Evolutionary conservation across 257 asterid species (phyloP).

Genomic region (Solanum medicagineum): DNA sequence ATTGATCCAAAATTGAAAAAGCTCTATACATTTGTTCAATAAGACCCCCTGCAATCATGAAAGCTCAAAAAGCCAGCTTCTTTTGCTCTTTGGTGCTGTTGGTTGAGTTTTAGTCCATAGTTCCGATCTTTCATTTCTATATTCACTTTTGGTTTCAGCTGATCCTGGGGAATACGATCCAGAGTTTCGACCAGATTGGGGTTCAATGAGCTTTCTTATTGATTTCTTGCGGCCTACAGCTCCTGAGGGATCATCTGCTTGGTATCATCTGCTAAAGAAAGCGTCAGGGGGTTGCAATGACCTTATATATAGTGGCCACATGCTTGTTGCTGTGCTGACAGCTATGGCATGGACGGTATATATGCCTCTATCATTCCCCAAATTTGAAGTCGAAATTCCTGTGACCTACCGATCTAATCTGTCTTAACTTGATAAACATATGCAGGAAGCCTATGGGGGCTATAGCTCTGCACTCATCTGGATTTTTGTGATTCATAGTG

Average conservation of each 20-base stretch:
- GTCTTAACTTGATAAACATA: not conserved
- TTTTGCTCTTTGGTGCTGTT: not conserved
- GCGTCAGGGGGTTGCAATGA: conserved; percentile 98
- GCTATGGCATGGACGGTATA: conserved; percentile 99
- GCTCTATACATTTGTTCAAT: not conserved
- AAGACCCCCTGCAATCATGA: not conserved
- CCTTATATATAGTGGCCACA: conserved; percentile 89
- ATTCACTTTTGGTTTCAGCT: conserved; percentile 38
- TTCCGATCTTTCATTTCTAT: not conserved
- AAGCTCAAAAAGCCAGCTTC: not conserved
- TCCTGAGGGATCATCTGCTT: conserved; percentile 51
- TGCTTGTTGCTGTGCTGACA: conserved; percentile 91
- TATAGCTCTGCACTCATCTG: conserved; percentile 64
- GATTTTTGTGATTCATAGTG: conserved; percentile 78
- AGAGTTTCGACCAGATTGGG: conserved; percentile 84
- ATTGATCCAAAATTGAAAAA: not conserved
- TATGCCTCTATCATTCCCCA: not conserved
- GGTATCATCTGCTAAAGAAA: conserved; percentile 78
- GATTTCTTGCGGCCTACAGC: conserved; percentile 78
- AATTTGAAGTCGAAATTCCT: not conserved
- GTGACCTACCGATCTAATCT: not conserved
- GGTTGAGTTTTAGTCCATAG: not conserved
- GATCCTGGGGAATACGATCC: conserved; percentile 31
- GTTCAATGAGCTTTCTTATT: conserved; percentile 72
- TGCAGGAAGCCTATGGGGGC: conserved; percentile 97